These are phyloP conservation scores for Coemansia sp. DNA, from an alignment of 192 early-diverging fungal species.

Conservation along the genomic window DNA sequence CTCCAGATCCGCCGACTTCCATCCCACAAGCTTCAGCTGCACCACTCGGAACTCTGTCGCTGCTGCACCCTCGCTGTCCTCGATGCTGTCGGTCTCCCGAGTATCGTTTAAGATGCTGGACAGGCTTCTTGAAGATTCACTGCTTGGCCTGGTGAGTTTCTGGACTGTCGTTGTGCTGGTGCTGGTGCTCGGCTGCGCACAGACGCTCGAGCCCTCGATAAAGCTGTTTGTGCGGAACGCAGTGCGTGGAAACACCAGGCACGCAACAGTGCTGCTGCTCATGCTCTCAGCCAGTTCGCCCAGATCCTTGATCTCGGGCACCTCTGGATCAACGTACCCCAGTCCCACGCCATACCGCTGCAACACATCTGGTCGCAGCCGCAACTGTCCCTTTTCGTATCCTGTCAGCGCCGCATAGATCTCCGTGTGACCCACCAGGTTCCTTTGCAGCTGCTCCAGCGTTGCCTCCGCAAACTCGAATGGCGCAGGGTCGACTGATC, in stretches of 20 bases:
- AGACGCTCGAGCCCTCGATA: constrained; percentile 20
- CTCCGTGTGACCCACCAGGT: constrained; percentile 39
- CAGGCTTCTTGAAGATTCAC: too few species aligned
- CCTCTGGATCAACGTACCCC: constrained; percentile 38
- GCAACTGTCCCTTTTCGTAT: constrained; percentile 31
- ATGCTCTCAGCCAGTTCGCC: constrained; percentile 29
- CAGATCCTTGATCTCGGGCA: constrained; percentile 32
- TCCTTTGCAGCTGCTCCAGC: constrained; percentile 18
- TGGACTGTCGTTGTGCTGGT: not conserved
- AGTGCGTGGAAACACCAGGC: constrained; percentile 55
- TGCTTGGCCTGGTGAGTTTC: not conserved
- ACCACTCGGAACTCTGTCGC: constrained; percentile 28
- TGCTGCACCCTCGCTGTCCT: not conserved
- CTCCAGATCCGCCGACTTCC: constrained; percentile 43
- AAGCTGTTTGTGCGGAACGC: constrained; percentile 57
- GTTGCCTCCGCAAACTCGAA: constrained; percentile 44
- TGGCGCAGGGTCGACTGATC: constrained; percentile 20
- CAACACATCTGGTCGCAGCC: constrained; percentile 41
- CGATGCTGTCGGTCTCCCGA: not conserved
- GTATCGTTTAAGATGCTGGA: constrained; percentile 22
- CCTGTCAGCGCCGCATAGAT: constrained; percentile 48
- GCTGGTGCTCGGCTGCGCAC: not conserved
- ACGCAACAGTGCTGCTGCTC: constrained; percentile 29
- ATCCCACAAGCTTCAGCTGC: constrained; percentile 57
- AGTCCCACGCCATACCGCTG: constrained; percentile 56